Percentiles rank a stretch among this genome's conserved stretches.
phyloP scores from a whole-genome alignment of 2,329 filamentous ascomycete species.

The Ophiostoma novo-ulmi region DNA sequence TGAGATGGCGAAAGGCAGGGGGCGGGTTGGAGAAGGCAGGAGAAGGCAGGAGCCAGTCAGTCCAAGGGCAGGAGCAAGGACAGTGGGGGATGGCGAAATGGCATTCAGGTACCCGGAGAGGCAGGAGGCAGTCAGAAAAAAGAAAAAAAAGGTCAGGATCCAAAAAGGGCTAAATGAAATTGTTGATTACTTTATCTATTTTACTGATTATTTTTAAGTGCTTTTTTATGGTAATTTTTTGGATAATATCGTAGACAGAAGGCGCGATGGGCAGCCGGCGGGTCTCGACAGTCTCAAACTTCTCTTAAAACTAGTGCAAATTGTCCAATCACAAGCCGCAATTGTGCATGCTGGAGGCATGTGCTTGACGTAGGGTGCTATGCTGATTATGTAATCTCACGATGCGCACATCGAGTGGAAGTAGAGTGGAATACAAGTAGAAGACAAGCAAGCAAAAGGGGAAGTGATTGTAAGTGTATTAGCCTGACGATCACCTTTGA shows the following conservation, averaged over 20 bases:
- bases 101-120: slow-evolving; percentile 7
- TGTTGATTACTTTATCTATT: neutral
- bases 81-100: neutral
- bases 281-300: neutral
- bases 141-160: neutral
- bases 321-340: neutral
- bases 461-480: neutral
- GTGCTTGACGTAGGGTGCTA: neutral
- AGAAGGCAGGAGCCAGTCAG: neutral
- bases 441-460: neutral
- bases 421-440: neutral
- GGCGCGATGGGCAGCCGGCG: neutral
- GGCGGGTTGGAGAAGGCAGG: neutral
- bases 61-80: neutral
- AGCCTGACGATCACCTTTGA: neutral
- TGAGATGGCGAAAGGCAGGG: neutral
- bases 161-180: neutral
- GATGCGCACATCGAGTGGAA: neutral
- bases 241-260: neutral
- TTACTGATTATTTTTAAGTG: slow-evolving; percentile 10
- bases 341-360: neutral
- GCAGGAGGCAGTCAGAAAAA: neutral
- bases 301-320: neutral
- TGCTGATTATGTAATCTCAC: neutral
- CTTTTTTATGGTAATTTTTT: slow-evolving; percentile 2